phyloP scores from a whole-genome alignment of 225 moss, liverwort and hornwort genomes.

The Polytrichum commune region DNA sequence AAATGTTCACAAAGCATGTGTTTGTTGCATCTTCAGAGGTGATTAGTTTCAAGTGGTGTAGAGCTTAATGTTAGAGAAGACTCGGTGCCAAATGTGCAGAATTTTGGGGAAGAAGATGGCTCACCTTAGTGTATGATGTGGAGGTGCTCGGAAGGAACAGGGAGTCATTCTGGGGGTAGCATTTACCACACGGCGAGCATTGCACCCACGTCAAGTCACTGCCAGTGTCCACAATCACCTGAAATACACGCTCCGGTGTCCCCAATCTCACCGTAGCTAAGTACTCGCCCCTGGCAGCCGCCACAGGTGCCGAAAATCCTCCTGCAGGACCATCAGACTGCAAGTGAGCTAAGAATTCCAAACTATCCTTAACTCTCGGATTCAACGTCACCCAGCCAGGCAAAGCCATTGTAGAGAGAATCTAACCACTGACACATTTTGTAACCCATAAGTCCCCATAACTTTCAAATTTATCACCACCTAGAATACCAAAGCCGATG shows the following conservation, averaged over 20 bases:
- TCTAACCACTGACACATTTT: too few relatives aligned
- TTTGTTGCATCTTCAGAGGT: too few relatives aligned
- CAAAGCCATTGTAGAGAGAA: too few relatives aligned
- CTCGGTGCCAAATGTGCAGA: too few relatives aligned
- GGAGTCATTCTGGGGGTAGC: constrained; percentile 44
- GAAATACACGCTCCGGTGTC: constrained; percentile 51
- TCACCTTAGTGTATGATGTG: constrained; percentile 54
- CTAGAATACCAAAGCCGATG: too few relatives aligned
- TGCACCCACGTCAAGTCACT: constrained; percentile 71
- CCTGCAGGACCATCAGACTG: constrained; percentile 11
- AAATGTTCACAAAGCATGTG: too few relatives aligned
- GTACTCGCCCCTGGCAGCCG: constrained; percentile 52
- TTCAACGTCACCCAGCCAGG: too few relatives aligned
- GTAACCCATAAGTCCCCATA: too few relatives aligned
- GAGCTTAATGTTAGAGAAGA: too few relatives aligned
- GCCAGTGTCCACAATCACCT: constrained; percentile 60
- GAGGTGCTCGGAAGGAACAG: constrained; percentile 45
- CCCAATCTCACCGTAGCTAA: constrained; percentile 54
- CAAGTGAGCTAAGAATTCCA: not conserved
- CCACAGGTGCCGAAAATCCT: constrained; percentile 48
- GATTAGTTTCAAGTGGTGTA: too few relatives aligned
- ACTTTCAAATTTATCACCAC: too few relatives aligned
- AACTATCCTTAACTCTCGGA: not conserved
- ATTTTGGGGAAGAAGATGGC: not conserved
- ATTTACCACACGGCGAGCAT: constrained; percentile 52